phyloP scores from a whole-genome alignment of 805 yeast species.

The Zygosaccharomyces lentus region DNA sequence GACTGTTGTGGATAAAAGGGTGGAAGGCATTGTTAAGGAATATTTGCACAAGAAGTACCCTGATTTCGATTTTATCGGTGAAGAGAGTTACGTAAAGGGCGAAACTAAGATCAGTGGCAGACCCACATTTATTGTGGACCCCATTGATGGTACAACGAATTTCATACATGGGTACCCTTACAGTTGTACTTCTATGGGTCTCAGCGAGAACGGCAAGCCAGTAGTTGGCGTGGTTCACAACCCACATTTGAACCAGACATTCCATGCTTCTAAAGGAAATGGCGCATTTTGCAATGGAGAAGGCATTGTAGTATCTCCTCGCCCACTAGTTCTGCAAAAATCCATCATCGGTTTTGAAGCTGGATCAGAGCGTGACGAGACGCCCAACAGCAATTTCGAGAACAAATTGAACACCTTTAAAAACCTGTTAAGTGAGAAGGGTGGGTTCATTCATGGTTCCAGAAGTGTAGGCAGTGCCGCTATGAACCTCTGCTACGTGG shows the following conservation, averaged over 20 bases:
- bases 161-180: slow-evolving; percentile 60
- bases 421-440: slow-evolving; percentile 43
- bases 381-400: slow-evolving; percentile 48
- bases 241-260: slow-evolving; percentile 51
- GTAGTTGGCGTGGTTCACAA: slow-evolving; percentile 65
- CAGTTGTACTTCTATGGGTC: slow-evolving; percentile 58
- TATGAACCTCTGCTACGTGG: slow-evolving; percentile 54
- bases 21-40: slow-evolving; percentile 40
- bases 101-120: slow-evolving; percentile 42
- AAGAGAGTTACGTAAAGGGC: slow-evolving; percentile 53
- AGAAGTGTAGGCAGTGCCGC: slow-evolving; percentile 64
- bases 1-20: slow-evolving; percentile 55
- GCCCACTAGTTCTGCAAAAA: slow-evolving; percentile 44
- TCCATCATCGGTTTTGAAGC: slow-evolving; percentile 57
- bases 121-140: slow-evolving; percentile 63
- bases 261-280: slow-evolving; percentile 50
- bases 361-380: slow-evolving; percentile 56
- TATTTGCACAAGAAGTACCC: slow-evolving; percentile 41
- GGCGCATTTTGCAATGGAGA: slow-evolving; percentile 52
- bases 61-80: slow-evolving; percentile 53
- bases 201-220: slow-evolving; percentile 45
- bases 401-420: slow-evolving; percentile 47
- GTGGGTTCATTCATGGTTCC: slow-evolving; percentile 59
- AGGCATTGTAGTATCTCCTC: slow-evolving; percentile 31
- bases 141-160: slow-evolving; percentile 63